Conservation (phyloP, 2,329 filamentous ascomycete species). For the Orbilia brochopaga region DNA sequence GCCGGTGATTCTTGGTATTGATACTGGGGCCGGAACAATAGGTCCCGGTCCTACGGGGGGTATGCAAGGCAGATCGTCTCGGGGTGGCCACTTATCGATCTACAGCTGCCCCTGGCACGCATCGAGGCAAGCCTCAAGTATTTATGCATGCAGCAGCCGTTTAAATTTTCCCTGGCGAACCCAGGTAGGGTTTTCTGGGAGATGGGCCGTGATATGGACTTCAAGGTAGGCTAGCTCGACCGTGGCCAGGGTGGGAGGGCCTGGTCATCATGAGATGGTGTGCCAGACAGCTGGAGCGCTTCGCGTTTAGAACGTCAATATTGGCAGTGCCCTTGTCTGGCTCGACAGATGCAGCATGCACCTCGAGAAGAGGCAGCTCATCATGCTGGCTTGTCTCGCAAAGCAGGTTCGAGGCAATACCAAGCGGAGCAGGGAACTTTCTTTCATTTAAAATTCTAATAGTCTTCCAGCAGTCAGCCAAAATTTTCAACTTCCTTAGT, state of each 20-base stretch:
- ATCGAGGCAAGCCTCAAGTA: constrained; percentile 32
- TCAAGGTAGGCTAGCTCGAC: constrained; percentile 12
- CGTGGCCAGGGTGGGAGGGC: background rate
- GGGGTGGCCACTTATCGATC: constrained; percentile 29
- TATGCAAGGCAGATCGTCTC: constrained; percentile 34
- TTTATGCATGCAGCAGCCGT: constrained; percentile 29
- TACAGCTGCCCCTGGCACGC: constrained; percentile 16
- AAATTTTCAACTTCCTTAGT: constrained; percentile 20
- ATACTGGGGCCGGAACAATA: constrained; percentile 13
- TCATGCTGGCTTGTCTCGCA: constrained; percentile 27
- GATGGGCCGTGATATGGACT: constrained; percentile 26
- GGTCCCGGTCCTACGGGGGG: constrained; percentile 19
- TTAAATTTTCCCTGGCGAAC: constrained; percentile 27
- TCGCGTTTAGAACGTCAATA: constrained; percentile 40
- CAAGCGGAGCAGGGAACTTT: constrained; percentile 18
- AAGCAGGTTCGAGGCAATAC: constrained; percentile 37
- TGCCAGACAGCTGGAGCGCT: constrained; percentile 29
- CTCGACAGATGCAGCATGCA: constrained; percentile 30
- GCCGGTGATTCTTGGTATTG: constrained; percentile 5
- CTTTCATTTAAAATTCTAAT: constrained; percentile 40
- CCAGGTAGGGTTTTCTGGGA: constrained; percentile 42
- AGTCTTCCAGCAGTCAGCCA: constrained; percentile 14
- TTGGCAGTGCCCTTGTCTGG: constrained; percentile 26
- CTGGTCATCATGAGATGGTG: constrained; percentile 11
- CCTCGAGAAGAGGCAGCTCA: constrained; percentile 30